Evolutionary conservation across 768 basidiomycete species (phyloP).

Genomic region (Thelephora ganbajun): DNA sequence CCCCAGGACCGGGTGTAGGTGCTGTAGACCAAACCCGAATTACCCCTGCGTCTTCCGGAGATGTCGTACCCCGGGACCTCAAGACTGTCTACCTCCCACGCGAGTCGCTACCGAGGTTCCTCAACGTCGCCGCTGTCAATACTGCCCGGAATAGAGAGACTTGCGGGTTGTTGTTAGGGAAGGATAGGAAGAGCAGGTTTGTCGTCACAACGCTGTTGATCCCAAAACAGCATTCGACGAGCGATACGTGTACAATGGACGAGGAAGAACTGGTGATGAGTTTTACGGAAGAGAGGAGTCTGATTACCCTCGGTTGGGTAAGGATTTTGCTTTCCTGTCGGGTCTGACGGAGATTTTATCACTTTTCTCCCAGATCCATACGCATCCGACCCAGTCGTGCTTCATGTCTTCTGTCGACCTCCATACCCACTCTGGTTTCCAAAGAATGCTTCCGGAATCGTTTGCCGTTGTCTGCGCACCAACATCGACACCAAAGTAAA

Average conservation of each 20-base stretch:
- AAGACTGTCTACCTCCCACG: constrained; percentile 58
- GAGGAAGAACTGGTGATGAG: constrained; percentile 78
- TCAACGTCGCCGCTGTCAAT: constrained; percentile 65
- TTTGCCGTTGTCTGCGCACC: constrained; percentile 91
- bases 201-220: constrained; percentile 73
- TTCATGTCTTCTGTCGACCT: constrained; percentile 94
- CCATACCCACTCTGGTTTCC: constrained; percentile 84
- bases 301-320: constrained; percentile 90
- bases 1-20: constrained; percentile 18
- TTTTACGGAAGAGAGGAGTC: constrained; percentile 67
- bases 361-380: constrained; percentile 57
- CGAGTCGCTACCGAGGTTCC: constrained; percentile 61
- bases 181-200: constrained; percentile 40
- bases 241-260: constrained; percentile 88
- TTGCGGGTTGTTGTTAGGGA: constrained; percentile 76
- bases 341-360: background rate
- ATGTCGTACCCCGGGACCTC: constrained; percentile 27
- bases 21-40: constrained; percentile 16
- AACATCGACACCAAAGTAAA: constrained; percentile 59
- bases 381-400: constrained; percentile 82
- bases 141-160: constrained; percentile 74
- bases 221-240: constrained; percentile 79
- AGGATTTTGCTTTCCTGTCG: constrained; percentile 14
- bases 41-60: constrained; percentile 16
- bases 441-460: constrained; percentile 80